phyloP scores from a whole-genome alignment of 164 flowering plant genomes.

The Paratinospora sagittata region DNA sequence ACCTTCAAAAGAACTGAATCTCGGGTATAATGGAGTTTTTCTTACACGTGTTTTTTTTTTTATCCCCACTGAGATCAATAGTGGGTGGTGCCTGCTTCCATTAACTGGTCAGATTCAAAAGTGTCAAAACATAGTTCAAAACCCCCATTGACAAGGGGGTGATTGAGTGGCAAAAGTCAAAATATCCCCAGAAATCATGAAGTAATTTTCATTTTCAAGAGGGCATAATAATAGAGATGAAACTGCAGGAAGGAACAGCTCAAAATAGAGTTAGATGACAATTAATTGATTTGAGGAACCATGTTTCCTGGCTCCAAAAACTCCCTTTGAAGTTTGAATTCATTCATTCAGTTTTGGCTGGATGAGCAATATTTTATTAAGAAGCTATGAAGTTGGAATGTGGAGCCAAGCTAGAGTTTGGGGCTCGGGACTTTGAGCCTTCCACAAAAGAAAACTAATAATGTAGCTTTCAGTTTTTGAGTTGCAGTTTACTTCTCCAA shows the following conservation, averaged over 20 bases:
- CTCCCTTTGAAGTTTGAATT: too few species aligned
- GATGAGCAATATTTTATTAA: background rate
- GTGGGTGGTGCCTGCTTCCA: too few species aligned
- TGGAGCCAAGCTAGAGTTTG: conserved; percentile 3
- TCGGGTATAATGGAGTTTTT: too few species aligned
- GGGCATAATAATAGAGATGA: background rate
- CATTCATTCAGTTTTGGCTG: background rate
- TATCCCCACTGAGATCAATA: too few species aligned
- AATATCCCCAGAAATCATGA: background rate
- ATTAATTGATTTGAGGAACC: background rate
- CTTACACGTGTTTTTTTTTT: too few species aligned
- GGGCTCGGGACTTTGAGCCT: conserved; percentile 3
- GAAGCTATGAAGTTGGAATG: background rate
- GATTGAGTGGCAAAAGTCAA: background rate
- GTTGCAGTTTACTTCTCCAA: background rate
- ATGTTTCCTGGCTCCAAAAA: background rate
- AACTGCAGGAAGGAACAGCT: too few species aligned
- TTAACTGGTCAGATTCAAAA: background rate
- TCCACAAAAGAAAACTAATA: background rate
- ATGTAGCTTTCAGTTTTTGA: background rate
- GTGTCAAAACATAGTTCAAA: background rate
- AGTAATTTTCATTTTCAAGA: background rate
- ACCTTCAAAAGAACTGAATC: too few species aligned
- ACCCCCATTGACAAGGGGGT: background rate
- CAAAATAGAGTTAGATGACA: background rate